These are phyloP conservation scores for Populus deltoides DNA, from an alignment of 345 rosid species.

Conservation along the genomic window DNA sequence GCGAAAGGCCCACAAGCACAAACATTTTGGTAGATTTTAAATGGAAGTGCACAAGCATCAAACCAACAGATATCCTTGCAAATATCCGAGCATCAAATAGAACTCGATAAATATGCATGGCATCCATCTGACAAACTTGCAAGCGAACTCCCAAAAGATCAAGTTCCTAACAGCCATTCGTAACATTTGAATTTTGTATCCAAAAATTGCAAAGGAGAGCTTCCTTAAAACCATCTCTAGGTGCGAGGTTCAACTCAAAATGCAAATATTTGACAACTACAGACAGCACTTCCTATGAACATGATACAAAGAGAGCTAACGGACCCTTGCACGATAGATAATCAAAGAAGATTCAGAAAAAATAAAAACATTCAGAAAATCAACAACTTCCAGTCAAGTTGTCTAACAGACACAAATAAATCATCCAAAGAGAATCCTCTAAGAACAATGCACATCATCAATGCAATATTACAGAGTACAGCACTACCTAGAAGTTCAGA, in stretches of 20 bases:
- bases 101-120: background rate
- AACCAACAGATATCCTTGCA: too few relatives aligned
- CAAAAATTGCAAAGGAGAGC: background rate
- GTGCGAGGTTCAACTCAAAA: background rate
- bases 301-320: background rate
- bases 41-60: too few relatives aligned
- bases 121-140: background rate
- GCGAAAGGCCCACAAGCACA: too few relatives aligned
- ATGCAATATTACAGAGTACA: conserved; percentile 14
- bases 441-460: conserved; percentile 10
- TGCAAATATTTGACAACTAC: background rate
- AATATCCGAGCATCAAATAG: too few relatives aligned
- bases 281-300: conserved; percentile 17
- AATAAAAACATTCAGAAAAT: background rate
- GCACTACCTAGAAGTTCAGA: background rate
- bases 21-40: too few relatives aligned
- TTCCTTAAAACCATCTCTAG: background rate
- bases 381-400: conserved; percentile 1
- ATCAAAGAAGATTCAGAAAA: background rate
- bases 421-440: conserved; percentile 15
- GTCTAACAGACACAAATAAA: conserved; percentile 21
- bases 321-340: background rate
- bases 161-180: background rate
- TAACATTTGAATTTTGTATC: conserved; percentile 1
- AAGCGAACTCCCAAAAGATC: background rate